Conservation (phyloP, 2,329 filamentous ascomycete species). For the Aphanocladium album region DNA sequence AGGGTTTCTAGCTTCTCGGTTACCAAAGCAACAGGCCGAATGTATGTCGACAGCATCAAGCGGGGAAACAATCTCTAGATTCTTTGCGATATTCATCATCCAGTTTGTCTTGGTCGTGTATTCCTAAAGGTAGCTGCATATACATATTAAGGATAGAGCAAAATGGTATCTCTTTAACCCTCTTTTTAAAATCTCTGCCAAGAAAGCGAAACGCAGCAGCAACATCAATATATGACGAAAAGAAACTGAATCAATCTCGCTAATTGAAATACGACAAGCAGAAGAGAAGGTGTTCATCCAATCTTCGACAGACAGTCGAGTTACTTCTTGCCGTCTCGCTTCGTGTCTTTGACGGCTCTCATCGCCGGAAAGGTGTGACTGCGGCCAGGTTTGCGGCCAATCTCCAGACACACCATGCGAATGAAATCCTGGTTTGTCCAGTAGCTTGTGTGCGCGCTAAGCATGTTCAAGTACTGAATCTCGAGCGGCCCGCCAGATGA, state of each 20-base stretch:
- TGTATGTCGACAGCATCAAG: too few relatives aligned
- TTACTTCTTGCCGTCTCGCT: constrained; percentile 24
- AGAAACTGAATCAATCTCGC: background rate
- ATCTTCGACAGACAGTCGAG: background rate
- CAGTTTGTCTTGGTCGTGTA: background rate
- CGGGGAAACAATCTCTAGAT: too few relatives aligned
- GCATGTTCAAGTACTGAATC: constrained; percentile 95
- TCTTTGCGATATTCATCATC: background rate
- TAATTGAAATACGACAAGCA: background rate
- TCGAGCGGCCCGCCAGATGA: constrained; percentile 83
- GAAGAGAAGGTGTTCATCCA: background rate
- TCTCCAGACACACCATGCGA: constrained; percentile 82
- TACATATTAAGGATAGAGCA: background rate
- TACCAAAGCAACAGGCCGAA: too few relatives aligned
- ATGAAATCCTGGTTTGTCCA: constrained; percentile 86
- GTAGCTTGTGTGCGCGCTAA: constrained; percentile 91
- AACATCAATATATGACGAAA: background rate
- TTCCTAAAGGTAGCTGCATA: background rate
- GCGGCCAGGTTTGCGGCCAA: constrained; percentile 69
- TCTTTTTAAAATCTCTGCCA: background rate
- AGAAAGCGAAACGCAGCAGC: background rate
- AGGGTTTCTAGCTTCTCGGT: constrained; percentile 20
- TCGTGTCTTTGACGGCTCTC: constrained; percentile 51
- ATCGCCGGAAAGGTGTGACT: constrained; percentile 52
- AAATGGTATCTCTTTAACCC: background rate